Evolutionary conservation across 768 basidiomycete species (phyloP).

Genomic region (Glaciozyma antarctica): DNA sequence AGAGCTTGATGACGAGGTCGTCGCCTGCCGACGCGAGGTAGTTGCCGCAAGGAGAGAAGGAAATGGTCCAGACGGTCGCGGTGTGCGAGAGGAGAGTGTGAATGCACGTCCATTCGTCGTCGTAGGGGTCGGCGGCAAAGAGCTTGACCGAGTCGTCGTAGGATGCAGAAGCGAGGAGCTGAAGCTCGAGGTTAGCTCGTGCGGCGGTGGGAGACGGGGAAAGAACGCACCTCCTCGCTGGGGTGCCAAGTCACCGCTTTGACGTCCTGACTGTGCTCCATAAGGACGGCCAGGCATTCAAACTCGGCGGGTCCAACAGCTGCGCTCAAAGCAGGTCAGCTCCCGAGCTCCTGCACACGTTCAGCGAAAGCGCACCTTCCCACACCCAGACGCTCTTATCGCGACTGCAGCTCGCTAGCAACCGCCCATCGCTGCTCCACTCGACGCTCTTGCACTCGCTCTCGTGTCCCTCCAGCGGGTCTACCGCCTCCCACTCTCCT

Average conservation of each 20-base stretch:
- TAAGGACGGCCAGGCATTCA: slow-evolving; percentile 85
- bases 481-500: slow-evolving; percentile 55
- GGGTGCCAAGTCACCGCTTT: slow-evolving; percentile 95
- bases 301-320: slow-evolving; percentile 77
- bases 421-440: slow-evolving; percentile 62
- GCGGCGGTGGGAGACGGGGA: slow-evolving; percentile 4
- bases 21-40: slow-evolving; percentile 85
- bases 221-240: slow-evolving; percentile 64
- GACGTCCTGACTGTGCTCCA: slow-evolving; percentile 96
- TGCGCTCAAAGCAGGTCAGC: not conserved
- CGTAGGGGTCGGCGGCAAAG: slow-evolving; percentile 81
- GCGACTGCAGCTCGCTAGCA: slow-evolving; percentile 87
- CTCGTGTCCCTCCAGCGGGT: slow-evolving; percentile 84
- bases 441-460: slow-evolving; percentile 87
- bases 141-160: slow-evolving; percentile 95
- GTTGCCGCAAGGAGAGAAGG: slow-evolving; percentile 63
- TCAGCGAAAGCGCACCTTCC: slow-evolving; percentile 56
- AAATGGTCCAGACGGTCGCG: slow-evolving; percentile 85
- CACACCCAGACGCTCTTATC: slow-evolving; percentile 99
- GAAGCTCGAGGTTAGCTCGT: slow-evolving; percentile 6
- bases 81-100: slow-evolving; percentile 58
- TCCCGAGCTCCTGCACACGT: not conserved
- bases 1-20: slow-evolving; percentile 70
- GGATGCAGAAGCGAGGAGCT: slow-evolving; percentile 92
- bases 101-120: slow-evolving; percentile 82